Percentiles rank a stretch among this genome's conserved stretches.
phyloP scores from a whole-genome alignment of 1,284 basidiomycete genomes.

The Somion occarium region DNA sequence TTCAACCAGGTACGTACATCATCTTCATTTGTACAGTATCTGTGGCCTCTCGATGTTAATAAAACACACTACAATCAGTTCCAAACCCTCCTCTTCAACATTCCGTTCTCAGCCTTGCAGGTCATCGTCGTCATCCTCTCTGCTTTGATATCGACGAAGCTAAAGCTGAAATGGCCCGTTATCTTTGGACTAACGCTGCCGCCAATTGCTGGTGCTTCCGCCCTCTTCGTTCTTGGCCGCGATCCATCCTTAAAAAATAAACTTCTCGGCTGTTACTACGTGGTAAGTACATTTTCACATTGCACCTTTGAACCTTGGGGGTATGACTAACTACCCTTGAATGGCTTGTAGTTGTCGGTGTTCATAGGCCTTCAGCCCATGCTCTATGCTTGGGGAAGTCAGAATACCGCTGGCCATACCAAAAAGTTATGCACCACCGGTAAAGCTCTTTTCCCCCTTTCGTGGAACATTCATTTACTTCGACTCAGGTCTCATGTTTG shows the following conservation, averaged over 20 bases:
- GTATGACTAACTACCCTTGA: neutral
- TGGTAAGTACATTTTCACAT: conserved; percentile 23
- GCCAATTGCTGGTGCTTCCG: conserved; percentile 35
- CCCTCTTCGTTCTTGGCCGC: conserved; percentile 31
- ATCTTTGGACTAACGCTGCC: conserved; percentile 36
- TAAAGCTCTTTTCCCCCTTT: neutral
- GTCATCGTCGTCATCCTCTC: conserved; percentile 35
- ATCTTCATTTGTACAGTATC: neutral
- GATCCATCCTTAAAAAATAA: conserved; percentile 26
- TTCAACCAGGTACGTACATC: conserved; percentile 15
- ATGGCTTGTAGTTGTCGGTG: conserved; percentile 27
- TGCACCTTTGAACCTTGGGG: neutral
- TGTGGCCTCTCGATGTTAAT: conserved; percentile 13
- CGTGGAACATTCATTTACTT: neutral
- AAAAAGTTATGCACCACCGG: conserved; percentile 34
- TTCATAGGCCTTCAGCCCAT: conserved; percentile 35
- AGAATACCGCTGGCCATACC: conserved; percentile 41
- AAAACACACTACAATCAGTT: conserved; percentile 18
- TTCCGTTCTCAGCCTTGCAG: conserved; percentile 45
- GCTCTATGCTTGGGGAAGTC: conserved; percentile 38
- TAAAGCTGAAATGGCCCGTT: conserved; percentile 47
- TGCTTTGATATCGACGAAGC: conserved; percentile 39
- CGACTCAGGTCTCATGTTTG: conserved; percentile 29
- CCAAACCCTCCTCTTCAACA: conserved; percentile 42
- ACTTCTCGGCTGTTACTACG: conserved; percentile 39